These are phyloP conservation scores for Sphaerulina musiva DNA, from an alignment of 2,329 filamentous ascomycete genomes.

Conservation along the genomic window DNA sequence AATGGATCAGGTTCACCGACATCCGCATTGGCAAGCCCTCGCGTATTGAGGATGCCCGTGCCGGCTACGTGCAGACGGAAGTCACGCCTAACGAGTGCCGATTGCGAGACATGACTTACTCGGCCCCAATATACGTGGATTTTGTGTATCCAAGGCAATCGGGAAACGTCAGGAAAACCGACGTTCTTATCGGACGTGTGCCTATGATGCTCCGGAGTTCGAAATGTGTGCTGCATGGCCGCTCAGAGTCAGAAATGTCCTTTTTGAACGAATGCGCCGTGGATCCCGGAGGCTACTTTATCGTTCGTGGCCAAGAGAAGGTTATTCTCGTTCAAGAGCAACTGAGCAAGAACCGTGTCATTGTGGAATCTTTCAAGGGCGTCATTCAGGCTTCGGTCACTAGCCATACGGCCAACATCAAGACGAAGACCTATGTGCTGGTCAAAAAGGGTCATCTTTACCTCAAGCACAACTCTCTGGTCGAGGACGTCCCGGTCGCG, in stretches of 20 bases:
- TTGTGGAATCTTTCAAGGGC: constrained; percentile 92
- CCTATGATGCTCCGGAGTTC: constrained; percentile 96
- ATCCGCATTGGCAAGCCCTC: constrained; percentile 80
- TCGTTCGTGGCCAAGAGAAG: constrained; percentile 95
- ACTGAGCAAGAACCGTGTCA: constrained; percentile 97
- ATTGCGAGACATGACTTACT: constrained; percentile 94
- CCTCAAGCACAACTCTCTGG: constrained; percentile 85
- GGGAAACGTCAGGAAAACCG: constrained; percentile 63
- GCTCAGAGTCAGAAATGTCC: constrained; percentile 82
- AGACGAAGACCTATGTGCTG: constrained; percentile 94
- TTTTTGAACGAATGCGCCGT: constrained; percentile 90
- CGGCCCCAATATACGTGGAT: constrained; percentile 87
- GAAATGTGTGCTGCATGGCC: constrained; percentile 79
- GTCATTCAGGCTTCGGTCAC: constrained; percentile 94
- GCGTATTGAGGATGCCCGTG: constrained; percentile 66
- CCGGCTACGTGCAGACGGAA: constrained; percentile 57
- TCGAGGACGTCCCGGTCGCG: constrained; percentile 90
- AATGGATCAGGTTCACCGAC: constrained; percentile 65
- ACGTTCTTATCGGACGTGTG: constrained; percentile 77
- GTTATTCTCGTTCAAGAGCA: constrained; percentile 98
- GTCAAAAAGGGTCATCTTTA: constrained; percentile 89
- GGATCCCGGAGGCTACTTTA: constrained; percentile 95
- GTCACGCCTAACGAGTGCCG: constrained; percentile 95
- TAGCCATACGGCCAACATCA: constrained; percentile 93
- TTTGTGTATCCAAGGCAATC: constrained; percentile 82